phyloP scores from a whole-genome alignment of 495 filamentous ascomycete genomes.

The Terfezia boudieri region DNA sequence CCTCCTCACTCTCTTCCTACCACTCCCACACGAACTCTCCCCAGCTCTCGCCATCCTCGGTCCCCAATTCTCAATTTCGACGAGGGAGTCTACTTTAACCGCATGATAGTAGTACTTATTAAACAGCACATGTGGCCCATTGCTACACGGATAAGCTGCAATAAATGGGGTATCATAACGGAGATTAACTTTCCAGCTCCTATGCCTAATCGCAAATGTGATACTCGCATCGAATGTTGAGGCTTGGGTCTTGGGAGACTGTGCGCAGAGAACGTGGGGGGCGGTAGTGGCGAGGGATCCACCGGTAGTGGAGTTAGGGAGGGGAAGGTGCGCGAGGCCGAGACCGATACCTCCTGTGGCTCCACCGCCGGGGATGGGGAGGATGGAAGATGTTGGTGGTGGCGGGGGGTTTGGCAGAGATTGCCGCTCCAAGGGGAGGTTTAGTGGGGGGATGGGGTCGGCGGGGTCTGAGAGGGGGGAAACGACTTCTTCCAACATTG shows the following conservation, averaged over 20 bases:
- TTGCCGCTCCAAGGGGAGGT: background rate
- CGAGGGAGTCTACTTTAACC: constrained; percentile 35
- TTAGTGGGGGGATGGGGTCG: background rate
- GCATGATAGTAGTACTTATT: constrained; percentile 37
- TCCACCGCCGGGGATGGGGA: background rate
- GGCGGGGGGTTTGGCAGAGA: background rate
- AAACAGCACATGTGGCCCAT: constrained; percentile 46
- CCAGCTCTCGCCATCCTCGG: constrained; percentile 7
- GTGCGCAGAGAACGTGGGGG: constrained; percentile 7
- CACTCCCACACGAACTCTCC: background rate
- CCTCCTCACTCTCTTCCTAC: background rate
- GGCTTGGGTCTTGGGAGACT: constrained; percentile 3
- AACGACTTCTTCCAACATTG: background rate
- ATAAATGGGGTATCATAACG: constrained; percentile 44
- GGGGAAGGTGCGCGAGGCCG: background rate
- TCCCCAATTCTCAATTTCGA: constrained; percentile 40
- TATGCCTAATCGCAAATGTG: constrained; percentile 36
- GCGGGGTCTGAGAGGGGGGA: background rate
- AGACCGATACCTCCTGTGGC: background rate
- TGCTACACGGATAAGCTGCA: constrained; percentile 39
- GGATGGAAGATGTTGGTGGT: background rate
- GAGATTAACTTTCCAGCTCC: constrained; percentile 37
- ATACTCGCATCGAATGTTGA: constrained; percentile 37
- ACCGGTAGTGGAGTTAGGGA: background rate
- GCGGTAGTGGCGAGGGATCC: constrained; percentile 5